Conservation (phyloP, 257 asterid species). For the Jasminum sambac region DNA sequence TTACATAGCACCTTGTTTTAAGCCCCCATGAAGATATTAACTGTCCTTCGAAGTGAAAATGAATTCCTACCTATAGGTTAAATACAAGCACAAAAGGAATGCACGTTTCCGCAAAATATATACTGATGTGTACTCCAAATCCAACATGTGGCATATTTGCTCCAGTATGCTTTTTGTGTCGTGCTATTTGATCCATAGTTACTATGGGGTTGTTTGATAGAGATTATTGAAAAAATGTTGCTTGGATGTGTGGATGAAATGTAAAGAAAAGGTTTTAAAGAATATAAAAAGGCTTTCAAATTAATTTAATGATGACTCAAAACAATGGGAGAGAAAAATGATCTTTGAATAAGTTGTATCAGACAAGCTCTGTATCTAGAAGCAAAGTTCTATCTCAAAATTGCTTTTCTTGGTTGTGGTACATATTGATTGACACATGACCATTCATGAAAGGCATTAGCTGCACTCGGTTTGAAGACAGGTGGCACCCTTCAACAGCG, state of each 20-base stretch:
- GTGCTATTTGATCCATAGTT: constrained; percentile 16
- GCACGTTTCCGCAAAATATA: not conserved
- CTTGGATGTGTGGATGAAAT: too few relatives aligned
- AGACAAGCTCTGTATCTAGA: not conserved
- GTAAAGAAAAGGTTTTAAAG: too few relatives aligned
- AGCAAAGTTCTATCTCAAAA: not conserved
- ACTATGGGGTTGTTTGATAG: too few relatives aligned
- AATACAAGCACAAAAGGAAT: not conserved
- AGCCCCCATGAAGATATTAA: too few relatives aligned
- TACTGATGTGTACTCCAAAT: not conserved
- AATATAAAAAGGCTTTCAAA: too few relatives aligned
- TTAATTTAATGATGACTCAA: too few relatives aligned
- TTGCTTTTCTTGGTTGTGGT: constrained; percentile 19
- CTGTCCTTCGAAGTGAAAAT: not conserved
- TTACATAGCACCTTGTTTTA: not conserved
- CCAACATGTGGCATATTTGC: not conserved
- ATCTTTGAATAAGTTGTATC: too few relatives aligned
- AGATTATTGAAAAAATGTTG: too few relatives aligned
- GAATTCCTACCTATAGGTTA: constrained; percentile 8
- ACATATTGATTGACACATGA: constrained; percentile 21
- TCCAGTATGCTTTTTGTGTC: not conserved
- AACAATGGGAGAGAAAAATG: too few relatives aligned
- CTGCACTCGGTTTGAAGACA: constrained; percentile 84
- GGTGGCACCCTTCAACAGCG: constrained; percentile 95
- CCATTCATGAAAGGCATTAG: constrained; percentile 56